A percentile compares a stretch with the other conserved stretches of the same genome.
These are phyloP conservation scores for Hypoxylon lenormandii DNA, from an alignment of 495 filamentous ascomycete genomes.

Conservation along the genomic window DNA sequence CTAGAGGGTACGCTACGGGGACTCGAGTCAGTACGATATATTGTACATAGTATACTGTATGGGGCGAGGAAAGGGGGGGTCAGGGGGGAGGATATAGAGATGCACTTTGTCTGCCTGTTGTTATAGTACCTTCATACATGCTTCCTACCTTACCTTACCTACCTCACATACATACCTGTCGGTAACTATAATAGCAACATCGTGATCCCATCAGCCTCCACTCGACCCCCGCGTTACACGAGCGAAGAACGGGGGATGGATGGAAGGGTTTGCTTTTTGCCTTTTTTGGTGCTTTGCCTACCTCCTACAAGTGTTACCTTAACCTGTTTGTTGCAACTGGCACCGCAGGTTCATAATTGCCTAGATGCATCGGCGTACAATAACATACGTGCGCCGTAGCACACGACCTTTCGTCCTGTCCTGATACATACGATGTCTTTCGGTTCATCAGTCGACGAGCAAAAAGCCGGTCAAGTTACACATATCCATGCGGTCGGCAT, in stretches of 20 bases:
- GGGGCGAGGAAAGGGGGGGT: background rate
- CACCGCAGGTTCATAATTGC: slow-evolving; percentile 9
- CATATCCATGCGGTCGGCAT: slow-evolving; percentile 13
- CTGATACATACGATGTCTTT: no score
- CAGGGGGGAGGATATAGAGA: no score
- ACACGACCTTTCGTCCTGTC: background rate
- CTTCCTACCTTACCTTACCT: background rate
- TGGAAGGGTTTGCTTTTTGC: slow-evolving; percentile 3
- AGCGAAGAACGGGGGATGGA: background rate
- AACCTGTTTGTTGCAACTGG: slow-evolving; percentile 13
- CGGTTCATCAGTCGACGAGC: no score
- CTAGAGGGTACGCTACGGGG: no score
- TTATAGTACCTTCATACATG: background rate
- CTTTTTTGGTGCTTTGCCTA: no score
- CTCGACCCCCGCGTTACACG: no score
- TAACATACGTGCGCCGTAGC: background rate
- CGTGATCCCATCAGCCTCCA: no score
- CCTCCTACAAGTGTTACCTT: background rate
- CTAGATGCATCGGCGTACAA: slow-evolving; percentile 6
- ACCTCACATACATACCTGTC: background rate
- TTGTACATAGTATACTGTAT: background rate
- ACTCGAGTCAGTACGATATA: background rate
- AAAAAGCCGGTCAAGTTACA: background rate
- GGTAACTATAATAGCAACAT: no score
- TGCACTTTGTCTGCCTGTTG: background rate